These are phyloP conservation scores for Candida silvatica DNA, from an alignment of 805 yeast genomes.

Conservation along the genomic window DNA sequence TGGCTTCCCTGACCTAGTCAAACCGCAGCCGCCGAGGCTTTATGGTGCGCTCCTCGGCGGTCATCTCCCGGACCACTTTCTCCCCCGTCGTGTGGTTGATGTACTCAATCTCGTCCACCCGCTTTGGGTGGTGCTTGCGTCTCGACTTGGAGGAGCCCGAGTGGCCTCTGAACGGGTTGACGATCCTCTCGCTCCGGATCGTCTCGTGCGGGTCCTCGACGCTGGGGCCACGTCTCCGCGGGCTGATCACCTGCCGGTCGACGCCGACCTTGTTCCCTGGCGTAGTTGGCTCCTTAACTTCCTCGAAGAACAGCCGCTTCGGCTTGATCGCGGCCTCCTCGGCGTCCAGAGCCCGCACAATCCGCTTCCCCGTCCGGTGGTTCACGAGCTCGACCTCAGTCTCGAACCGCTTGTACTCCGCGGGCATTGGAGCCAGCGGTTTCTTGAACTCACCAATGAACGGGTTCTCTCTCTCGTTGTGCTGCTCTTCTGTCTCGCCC, in stretches of 20 bases:
- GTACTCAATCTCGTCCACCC: slow-evolving; percentile 12
- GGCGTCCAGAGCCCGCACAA: slow-evolving; percentile 22
- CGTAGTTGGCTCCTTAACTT: slow-evolving; percentile 1
- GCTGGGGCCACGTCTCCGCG: background rate
- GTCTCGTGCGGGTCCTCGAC: slow-evolving; percentile 8
- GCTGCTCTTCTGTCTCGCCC: slow-evolving; percentile 11
- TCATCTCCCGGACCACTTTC: slow-evolving; percentile 20
- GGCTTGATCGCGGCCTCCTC: slow-evolving; percentile 30
- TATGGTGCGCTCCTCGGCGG: slow-evolving; percentile 23
- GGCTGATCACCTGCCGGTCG: background rate
- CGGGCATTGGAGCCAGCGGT: background rate
- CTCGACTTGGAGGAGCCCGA: background rate
- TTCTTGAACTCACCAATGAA: slow-evolving; percentile 11
- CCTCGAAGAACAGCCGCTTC: slow-evolving; percentile 20
- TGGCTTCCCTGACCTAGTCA: no score
- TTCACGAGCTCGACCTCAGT: slow-evolving; percentile 32
- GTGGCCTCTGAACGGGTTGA: slow-evolving; percentile 15
- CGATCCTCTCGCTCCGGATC: slow-evolving; percentile 14
- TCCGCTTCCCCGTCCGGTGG: slow-evolving; percentile 32
- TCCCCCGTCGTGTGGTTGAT: slow-evolving; percentile 26
- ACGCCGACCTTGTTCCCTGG: slow-evolving; percentile 3
- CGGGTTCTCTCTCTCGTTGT: slow-evolving; percentile 21
- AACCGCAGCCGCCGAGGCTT: slow-evolving; percentile 33
- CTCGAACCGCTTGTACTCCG: slow-evolving; percentile 19
- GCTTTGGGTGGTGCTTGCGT: background rate